Base-by-base conservation (phyloP, 768 basidiomycete species). In the Amanita brunnescens region DNA sequence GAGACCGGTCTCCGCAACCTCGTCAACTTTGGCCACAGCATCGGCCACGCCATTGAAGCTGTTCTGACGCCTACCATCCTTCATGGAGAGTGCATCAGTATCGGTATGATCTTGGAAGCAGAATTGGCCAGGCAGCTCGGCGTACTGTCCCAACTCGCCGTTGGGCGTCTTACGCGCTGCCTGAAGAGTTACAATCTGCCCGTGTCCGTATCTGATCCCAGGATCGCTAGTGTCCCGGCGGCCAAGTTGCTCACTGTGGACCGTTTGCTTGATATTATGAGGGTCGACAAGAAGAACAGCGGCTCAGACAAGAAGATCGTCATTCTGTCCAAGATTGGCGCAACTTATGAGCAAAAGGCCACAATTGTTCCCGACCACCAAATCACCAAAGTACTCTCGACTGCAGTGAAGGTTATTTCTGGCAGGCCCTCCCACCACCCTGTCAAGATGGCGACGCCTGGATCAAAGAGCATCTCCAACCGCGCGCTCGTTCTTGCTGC, bases 11-110 rank as follows among this genome's bases (percentile, higher is more conserved):
- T 99, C 37, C 89, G 96, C 56, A 97, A 97, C 72, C 83, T 99
- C 49, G 95, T 99, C 73, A 99, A 99, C 69, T 98, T 98, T 62
- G 96, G 96, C 1, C 96, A 99, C 67, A 92, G 88, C 38, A 94
- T 99, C 60, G 96, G 96, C 0, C 96, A 99, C 70, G 96, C 95
- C 13, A 94, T 98, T 61, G 96, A 99, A 69, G 96, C 93, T 6
- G 81, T 98, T 34, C 72, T 98, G 51, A 95, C 95, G 0, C 95
- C 95, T 16, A 78, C 84, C 13, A 87, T 97, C 55, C 80, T 99
- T 9, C 96, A 99, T 59, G 96, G 96, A 38, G 96, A 99, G 67
- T 97, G 95, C 59, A 84, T 99, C 61, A 82, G 86, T 51, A 78
- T 98, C 23, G 96, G 96, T 3, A 98, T 97, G 85, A 86, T 98